Percentiles rank a stretch among this genome's conserved stretches.
These are phyloP conservation scores for Daphne laureola DNA, from an alignment of 441 rosid genomes.

Conservation along the genomic window DNA sequence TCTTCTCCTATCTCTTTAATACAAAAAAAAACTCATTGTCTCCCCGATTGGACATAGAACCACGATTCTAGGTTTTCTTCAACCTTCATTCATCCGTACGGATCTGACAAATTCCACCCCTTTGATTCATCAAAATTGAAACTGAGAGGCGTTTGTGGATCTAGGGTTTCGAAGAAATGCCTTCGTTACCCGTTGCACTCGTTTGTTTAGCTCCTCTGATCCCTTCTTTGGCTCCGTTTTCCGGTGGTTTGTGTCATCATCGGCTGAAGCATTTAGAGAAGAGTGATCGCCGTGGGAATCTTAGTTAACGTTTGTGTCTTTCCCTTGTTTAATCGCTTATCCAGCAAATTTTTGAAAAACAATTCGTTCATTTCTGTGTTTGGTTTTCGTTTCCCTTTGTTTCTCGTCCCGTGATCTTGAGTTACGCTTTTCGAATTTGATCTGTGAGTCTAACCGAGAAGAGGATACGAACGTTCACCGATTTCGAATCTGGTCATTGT, in stretches of 20 bases:
- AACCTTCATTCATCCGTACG: background rate
- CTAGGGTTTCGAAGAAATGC: conserved; percentile 85
- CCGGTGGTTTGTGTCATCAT: conserved; percentile 53
- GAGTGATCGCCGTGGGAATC: conserved; percentile 91
- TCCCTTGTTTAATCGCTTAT: background rate
- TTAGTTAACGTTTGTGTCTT: conserved; percentile 46
- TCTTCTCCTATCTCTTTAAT: no score
- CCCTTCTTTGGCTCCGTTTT: conserved; percentile 45
- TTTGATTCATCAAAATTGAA: no score
- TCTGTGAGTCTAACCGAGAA: background rate
- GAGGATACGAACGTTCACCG: background rate
- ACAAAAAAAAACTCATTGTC: background rate
- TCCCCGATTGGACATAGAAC: background rate
- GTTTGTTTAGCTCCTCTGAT: conserved; percentile 28
- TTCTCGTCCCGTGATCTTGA: background rate
- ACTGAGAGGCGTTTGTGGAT: background rate
- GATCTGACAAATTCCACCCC: background rate
- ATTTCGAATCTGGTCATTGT: conserved; percentile 4
- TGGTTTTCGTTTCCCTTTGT: background rate
- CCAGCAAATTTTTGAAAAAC: background rate
- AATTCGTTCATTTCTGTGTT: background rate
- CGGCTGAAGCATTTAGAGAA: conserved; percentile 82
- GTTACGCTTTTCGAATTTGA: conserved; percentile 3
- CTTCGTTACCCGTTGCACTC: conserved; percentile 43
- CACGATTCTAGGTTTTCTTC: background rate